phyloP scores from a whole-genome alignment of 331 rosid genomes.

The Pyrus hybrid region DNA sequence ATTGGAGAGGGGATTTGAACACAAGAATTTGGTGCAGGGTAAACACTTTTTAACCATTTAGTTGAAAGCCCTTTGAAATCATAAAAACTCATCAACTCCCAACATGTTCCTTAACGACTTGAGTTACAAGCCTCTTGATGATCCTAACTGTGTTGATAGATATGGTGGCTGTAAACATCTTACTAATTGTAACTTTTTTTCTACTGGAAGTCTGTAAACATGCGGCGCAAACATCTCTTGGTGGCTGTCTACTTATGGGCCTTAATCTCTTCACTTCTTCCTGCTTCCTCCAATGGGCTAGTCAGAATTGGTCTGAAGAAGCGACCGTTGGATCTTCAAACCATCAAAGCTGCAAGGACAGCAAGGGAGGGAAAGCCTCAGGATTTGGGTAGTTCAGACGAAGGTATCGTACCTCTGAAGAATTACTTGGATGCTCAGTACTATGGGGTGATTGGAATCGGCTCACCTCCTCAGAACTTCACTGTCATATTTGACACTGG shows the following conservation, averaged over 20 bases:
- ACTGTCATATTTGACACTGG: constrained; percentile 83
- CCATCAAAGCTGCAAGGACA: constrained; percentile 44
- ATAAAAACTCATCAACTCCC: too few species aligned
- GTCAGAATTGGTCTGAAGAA: constrained; percentile 65
- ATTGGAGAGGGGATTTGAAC: too few species aligned
- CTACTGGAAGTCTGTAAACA: constrained; percentile 26
- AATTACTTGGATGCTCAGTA: constrained; percentile 84
- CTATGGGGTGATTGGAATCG: constrained; percentile 84
- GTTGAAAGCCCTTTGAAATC: too few species aligned
- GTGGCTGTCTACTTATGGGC: constrained; percentile 52
- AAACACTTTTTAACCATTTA: too few species aligned
- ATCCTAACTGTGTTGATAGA: not conserved
- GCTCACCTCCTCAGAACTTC: constrained; percentile 81
- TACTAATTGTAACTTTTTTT: not conserved
- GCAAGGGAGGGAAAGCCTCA: constrained; percentile 25
- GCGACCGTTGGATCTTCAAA: constrained; percentile 47
- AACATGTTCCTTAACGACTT: too few species aligned
- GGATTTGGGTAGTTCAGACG: constrained; percentile 19
- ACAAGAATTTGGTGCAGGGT: too few species aligned
- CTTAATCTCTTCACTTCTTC: constrained; percentile 48
- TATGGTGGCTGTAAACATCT: not conserved
- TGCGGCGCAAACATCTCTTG: constrained; percentile 45
- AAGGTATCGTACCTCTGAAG: constrained; percentile 50
- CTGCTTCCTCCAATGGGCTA: constrained; percentile 51
- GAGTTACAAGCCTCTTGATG: not conserved